Conservation (phyloP, 768 basidiomycete species). For the Rhizopogon salebrosus region DNA sequence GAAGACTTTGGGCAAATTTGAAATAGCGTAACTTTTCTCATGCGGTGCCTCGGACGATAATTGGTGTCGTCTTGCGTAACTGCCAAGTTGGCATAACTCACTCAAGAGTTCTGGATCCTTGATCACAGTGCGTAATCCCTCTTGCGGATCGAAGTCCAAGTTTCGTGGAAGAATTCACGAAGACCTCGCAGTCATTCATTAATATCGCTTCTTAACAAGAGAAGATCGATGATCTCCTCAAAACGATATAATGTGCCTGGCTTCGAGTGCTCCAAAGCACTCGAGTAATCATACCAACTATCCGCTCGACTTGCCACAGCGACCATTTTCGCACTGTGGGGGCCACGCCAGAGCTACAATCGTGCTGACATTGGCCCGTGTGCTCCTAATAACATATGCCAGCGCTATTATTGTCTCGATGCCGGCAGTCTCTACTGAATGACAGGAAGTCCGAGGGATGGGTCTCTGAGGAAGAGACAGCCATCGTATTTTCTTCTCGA, state of each 20-base stretch:
- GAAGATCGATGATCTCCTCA: background rate
- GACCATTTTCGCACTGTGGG: background rate
- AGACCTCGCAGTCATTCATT: background rate
- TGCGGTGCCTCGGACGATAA: background rate
- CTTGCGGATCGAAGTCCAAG: background rate
- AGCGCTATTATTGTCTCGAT: background rate
- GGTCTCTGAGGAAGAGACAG: slow-evolving; percentile 88
- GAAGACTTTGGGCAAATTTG: slow-evolving; percentile 17
- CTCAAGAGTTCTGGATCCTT: background rate
- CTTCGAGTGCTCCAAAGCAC: background rate
- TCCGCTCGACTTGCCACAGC: background rate
- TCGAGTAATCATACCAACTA: background rate
- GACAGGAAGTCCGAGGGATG: slow-evolving; percentile 47
- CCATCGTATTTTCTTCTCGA: slow-evolving; percentile 81
- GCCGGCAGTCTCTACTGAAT: background rate
- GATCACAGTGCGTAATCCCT: background rate
- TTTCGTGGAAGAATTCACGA: background rate
- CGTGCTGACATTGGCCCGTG: background rate
- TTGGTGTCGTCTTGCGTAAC: background rate
- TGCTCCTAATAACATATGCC: background rate
- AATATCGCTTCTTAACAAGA: background rate
- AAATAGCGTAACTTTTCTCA: slow-evolving; percentile 23
- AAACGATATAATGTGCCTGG: background rate
- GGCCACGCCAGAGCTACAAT: background rate
- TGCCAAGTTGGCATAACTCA: background rate